Base-by-base conservation (phyloP, 176 grass and related monocot genomes). In the Secale cereale region DNA sequence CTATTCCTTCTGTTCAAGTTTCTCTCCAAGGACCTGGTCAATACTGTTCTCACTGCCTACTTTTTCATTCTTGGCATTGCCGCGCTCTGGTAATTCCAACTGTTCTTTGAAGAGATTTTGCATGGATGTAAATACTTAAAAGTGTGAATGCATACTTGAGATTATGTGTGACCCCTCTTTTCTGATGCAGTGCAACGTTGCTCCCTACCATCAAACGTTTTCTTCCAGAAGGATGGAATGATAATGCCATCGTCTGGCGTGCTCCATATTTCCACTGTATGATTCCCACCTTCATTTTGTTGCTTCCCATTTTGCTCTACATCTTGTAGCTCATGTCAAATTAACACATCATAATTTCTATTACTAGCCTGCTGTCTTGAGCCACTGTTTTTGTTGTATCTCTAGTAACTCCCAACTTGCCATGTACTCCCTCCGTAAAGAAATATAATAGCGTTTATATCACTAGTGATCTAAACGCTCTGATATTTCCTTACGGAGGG, bases 1-100 rank as follows among this genome's bases (percentile, higher is more conserved):
- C 75, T 98, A 29, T 98, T 98, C 90, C 89, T 99, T 36, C 88
- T 96, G 8, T 96, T 96, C 81, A 99, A 99, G 81, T 96, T 96
- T 74, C 76, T 99, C 59, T 99, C 97, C 5, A 99, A 99, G 87
- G 93, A 96, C 84, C 85, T 99, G 78, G 91, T 99, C 74, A 99
- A 99, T 81, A 85, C 86, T 39, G 93, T 99, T 86, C 74, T 99
- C 19, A 99, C 97, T 40, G 91, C 87, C 35, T 99, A 99, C 90
- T 99, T 99, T 65, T 99, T 99, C 84, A 77, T 99, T 89, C 93
- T 99, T 33, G 97, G 97, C 73, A 94, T 94, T 79, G 83, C 87
- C 7, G 97, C 97, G 57, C 88, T 96, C 59, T 92, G 88, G 97
- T 99, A 96, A 79, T 87, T 85, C 30, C 48, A 77, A 78, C 10